Conservation (phyloP, 2,329 filamentous ascomycete species). For the Clarireedia sp. region DNA sequence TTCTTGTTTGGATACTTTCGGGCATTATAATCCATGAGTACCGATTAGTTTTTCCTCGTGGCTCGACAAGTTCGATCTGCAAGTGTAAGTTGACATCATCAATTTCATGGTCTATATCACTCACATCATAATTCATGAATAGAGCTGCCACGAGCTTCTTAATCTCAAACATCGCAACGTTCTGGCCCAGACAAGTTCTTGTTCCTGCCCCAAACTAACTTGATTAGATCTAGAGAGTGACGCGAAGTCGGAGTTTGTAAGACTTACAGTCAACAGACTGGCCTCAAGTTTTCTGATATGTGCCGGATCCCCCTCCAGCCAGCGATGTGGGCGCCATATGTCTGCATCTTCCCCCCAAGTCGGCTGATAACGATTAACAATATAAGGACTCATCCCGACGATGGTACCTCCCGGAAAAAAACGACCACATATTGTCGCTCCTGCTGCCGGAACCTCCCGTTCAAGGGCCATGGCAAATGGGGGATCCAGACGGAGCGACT, state of each 20-base stretch:
- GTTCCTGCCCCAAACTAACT: conserved; percentile 25
- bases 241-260: background rate
- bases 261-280: background rate
- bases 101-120: background rate
- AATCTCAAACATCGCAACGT: background rate
- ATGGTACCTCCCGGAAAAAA: conserved; percentile 24
- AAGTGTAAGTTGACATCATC: too few relatives aligned
- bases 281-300: conserved; percentile 8
- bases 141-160: conserved; percentile 31
- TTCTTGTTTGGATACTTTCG: too few relatives aligned
- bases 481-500: conserved; percentile 42
- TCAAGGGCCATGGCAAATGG: conserved; percentile 40
- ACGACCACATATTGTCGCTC: conserved; percentile 34
- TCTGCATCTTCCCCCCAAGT: conserved; percentile 17
- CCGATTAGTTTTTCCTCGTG: too few relatives aligned
- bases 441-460: conserved; percentile 38
- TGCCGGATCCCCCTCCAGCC: conserved; percentile 29
- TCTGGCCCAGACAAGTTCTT: conserved; percentile 20
- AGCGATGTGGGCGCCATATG: conserved; percentile 38
- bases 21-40: too few relatives aligned
- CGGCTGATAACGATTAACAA: conserved; percentile 5
- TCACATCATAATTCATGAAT: conserved; percentile 45
- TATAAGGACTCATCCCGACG: conserved; percentile 33
- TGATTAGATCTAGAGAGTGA: conserved; percentile 12
- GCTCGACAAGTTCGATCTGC: too few relatives aligned